Evolutionary conservation across 352 stramenopile species (phyloP).

Genomic region (Globisporangium acanthophoron): DNA sequence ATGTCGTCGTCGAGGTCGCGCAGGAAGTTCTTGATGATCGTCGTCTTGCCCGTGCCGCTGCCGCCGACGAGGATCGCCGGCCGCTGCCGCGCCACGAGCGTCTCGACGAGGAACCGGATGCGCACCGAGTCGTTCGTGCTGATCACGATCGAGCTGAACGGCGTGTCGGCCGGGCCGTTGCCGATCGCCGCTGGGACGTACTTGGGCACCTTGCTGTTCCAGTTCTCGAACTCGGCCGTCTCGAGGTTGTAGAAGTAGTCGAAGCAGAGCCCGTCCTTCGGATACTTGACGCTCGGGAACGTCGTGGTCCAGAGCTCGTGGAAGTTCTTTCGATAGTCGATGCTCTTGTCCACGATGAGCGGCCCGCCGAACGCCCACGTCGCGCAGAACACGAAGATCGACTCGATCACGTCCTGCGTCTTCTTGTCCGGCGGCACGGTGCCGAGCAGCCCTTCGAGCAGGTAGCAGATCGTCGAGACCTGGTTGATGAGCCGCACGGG

Average conservation of each 20-base stretch:
- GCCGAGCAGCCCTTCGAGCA: slow-evolving; percentile 92
- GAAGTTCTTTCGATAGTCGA: slow-evolving; percentile 89
- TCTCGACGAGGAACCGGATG: slow-evolving; percentile 93
- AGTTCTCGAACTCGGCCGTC: slow-evolving; percentile 90
- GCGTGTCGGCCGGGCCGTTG: slow-evolving; percentile 88
- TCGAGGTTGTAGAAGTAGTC: slow-evolving; percentile 97
- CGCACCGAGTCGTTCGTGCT: slow-evolving; percentile 95
- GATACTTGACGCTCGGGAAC: slow-evolving; percentile 89
- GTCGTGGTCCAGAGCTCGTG: slow-evolving; percentile 78
- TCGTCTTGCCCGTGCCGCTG: slow-evolving; percentile 96
- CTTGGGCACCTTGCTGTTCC: slow-evolving; percentile 90
- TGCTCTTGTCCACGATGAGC: slow-evolving; percentile 91
- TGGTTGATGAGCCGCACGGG: slow-evolving; percentile 93
- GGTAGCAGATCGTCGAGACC: slow-evolving; percentile 94
- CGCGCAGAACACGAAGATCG: slow-evolving; percentile 94
- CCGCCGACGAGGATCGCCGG: slow-evolving; percentile 95
- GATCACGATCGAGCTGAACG: slow-evolving; percentile 96
- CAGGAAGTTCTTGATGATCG: slow-evolving; percentile 96
- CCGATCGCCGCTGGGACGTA: slow-evolving; percentile 91
- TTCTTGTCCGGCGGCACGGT: slow-evolving; percentile 88
- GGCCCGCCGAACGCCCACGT: slow-evolving; percentile 97
- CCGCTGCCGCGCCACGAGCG: slow-evolving; percentile 90
- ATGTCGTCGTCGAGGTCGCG: slow-evolving; percentile 90
- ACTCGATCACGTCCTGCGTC: slow-evolving; percentile 90
- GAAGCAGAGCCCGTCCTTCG: slow-evolving; percentile 94